phyloP scores from a whole-genome alignment of 257 asterid genomes.

The Ophiorrhiza pumila region DNA sequence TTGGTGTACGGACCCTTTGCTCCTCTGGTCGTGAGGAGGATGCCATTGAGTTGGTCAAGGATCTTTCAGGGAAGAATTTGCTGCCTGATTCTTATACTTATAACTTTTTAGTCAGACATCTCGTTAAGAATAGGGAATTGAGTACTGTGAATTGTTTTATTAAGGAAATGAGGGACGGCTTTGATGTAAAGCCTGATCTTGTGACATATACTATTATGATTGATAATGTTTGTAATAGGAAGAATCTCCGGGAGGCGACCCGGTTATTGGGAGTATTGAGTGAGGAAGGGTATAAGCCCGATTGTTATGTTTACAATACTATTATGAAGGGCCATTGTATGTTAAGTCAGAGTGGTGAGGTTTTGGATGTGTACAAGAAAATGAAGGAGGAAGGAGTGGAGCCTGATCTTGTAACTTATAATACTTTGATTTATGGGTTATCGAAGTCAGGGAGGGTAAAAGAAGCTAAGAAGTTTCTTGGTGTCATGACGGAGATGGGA shows the following conservation, averaged over 20 bases:
- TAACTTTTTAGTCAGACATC: constrained; percentile 72
- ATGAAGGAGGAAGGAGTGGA: constrained; percentile 80
- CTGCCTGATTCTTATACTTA: constrained; percentile 68
- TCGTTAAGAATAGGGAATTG: constrained; percentile 62
- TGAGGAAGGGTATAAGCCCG: constrained; percentile 80
- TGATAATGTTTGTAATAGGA: constrained; percentile 84
- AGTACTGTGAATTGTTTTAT: constrained; percentile 53
- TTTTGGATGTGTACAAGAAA: constrained; percentile 66
- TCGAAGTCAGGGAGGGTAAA: constrained; percentile 73
- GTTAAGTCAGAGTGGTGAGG: constrained; percentile 64
- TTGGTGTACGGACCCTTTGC: constrained; percentile 79
- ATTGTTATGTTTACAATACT: constrained; percentile 82
- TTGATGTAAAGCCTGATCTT: constrained; percentile 72
- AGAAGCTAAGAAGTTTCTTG: constrained; percentile 72
- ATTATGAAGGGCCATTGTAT: constrained; percentile 86
- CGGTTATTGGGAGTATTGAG: constrained; percentile 56
- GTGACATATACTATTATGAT: constrained; percentile 95
- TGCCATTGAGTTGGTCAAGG: constrained; percentile 70
- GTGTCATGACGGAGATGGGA: constrained; percentile 70
- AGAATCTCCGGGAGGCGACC: constrained; percentile 86
- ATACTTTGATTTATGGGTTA: constrained; percentile 78
- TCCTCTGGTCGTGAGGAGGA: constrained; percentile 66
- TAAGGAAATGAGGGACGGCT: constrained; percentile 59
- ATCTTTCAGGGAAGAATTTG: constrained; percentile 49
- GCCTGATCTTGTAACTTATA: constrained; percentile 76